These are phyloP conservation scores for Sanghuangporus sanghuang DNA, from an alignment of 1,284 basidiomycete genomes.

Conservation along the genomic window DNA sequence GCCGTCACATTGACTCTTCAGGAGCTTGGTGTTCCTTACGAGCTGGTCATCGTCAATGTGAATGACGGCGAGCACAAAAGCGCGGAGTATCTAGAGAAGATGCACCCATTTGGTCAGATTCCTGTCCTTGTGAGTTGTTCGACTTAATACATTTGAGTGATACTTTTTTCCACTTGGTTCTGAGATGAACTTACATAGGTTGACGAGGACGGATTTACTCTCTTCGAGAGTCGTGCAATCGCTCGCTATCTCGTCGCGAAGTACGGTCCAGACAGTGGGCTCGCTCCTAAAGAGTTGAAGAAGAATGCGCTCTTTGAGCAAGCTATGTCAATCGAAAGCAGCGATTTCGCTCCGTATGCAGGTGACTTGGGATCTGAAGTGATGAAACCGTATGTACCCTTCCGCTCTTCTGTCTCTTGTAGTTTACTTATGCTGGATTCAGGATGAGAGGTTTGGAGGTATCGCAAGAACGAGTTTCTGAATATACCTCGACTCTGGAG, in stretches of 20 bases:
- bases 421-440: neutral
- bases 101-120: slow-evolving; percentile 63
- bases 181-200: slow-evolving; percentile 25
- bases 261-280: slow-evolving; percentile 20
- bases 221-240: slow-evolving; percentile 32
- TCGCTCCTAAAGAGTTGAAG: slow-evolving; percentile 22
- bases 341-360: slow-evolving; percentile 44
- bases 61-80: slow-evolving; percentile 40
- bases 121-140: slow-evolving; percentile 32
- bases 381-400: slow-evolving; percentile 37
- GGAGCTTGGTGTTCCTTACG: slow-evolving; percentile 20
- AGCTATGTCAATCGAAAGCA: slow-evolving; percentile 29
- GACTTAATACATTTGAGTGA: neutral
- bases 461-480: slow-evolving; percentile 26
- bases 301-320: slow-evolving; percentile 29
- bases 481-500: slow-evolving; percentile 25
- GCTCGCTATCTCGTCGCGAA: slow-evolving; percentile 26
- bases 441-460: slow-evolving; percentile 17
- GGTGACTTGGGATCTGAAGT: slow-evolving; percentile 37
- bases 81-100: slow-evolving; percentile 32
- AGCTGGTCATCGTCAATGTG: slow-evolving; percentile 19
- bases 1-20: slow-evolving; percentile 14
- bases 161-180: neutral
- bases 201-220: slow-evolving; percentile 19
- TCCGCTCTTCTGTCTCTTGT: neutral